A percentile compares a stretch with the other conserved stretches of the same genome.
Evolutionary conservation across 2,329 filamentous ascomycete genomes (phyloP).

Genomic region (Sclerotinia borealis): DNA sequence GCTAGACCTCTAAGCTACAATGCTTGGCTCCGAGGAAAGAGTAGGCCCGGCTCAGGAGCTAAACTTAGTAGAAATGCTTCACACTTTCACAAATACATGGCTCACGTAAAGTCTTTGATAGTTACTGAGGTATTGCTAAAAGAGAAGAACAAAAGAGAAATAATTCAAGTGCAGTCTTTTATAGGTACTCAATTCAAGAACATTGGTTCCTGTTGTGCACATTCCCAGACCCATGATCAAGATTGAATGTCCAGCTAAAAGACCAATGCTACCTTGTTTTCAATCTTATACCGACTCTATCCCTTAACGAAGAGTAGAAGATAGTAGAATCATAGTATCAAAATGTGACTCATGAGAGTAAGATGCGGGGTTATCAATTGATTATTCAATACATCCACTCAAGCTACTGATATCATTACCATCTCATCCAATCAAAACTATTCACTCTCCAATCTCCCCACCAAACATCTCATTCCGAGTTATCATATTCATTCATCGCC

Average conservation of each 20-base stretch:
- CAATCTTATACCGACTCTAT: too few relatives aligned
- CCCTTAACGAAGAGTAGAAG: background rate
- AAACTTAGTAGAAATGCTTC: background rate
- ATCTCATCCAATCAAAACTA: background rate
- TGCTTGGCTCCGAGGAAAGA: background rate
- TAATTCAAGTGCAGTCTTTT: fast-evolving
- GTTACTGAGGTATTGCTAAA: too few relatives aligned
- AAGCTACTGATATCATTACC: too few relatives aligned
- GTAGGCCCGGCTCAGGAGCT: background rate
- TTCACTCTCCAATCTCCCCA: background rate
- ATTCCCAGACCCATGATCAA: too few relatives aligned
- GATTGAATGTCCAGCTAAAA: too few relatives aligned
- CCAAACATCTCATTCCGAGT: background rate
- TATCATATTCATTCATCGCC: background rate
- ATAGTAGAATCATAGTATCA: background rate
- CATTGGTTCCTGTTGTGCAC: background rate
- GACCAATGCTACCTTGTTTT: too few relatives aligned
- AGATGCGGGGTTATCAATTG: too few relatives aligned
- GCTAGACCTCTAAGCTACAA: background rate
- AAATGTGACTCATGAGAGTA: background rate
- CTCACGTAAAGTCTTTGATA: too few relatives aligned
- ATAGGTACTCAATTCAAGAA: background rate
- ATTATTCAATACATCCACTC: background rate
- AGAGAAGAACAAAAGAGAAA: background rate
- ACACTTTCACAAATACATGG: too few relatives aligned